Base-by-base conservation (phyloP, 1,139 yeast species). In the Yamadazyma blattariae region DNA sequence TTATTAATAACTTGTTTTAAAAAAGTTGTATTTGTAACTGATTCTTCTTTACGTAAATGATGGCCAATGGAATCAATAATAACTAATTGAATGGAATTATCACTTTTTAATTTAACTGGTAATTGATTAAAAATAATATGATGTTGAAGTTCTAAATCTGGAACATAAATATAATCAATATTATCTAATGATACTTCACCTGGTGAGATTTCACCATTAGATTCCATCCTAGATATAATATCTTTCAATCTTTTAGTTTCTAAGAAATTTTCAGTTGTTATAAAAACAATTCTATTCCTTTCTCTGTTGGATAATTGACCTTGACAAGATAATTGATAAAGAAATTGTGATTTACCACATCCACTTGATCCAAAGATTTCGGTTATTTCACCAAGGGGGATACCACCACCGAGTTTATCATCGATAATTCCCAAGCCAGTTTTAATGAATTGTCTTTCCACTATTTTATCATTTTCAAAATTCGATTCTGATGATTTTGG, bases 291-390 rank as follows among this genome's bases (percentile, higher is more conserved):
- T 30, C 64, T 61, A 19, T 42, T 47, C 13, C 42, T 38, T 14
- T 54, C 48, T 2, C 27, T 38, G 7, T 17, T 7, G 7, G 5
- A 5, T 15, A 71, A 45, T 44, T 82, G 89, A 7, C 81, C 76
- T 4, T 78, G 61, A 7, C 77, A 59, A 2, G 84, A 66, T 32
- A 88, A 49, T 45, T 83, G 92, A 57, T 82, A 69, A 22, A 84
- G 57, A 8, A 89, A 59, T 47, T 88, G 94, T 0, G 96, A 81
- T 54, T 89, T 89, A 0, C 96, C 97, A 3, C 85, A 74, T 0
- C 95, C 87, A 40, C 94, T 80, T 26, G 82, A 85, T 0, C 97
- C 97, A 46, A 80, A 81, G 2, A 90, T 55, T 57, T 90, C 97
- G 0, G 94, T 83, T 3, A 90, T 59, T 28, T 75, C 69, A 2